Conservation (phyloP, 1,139 yeast genomes). For the Blastobotrys raffinosifermentans region DNA sequence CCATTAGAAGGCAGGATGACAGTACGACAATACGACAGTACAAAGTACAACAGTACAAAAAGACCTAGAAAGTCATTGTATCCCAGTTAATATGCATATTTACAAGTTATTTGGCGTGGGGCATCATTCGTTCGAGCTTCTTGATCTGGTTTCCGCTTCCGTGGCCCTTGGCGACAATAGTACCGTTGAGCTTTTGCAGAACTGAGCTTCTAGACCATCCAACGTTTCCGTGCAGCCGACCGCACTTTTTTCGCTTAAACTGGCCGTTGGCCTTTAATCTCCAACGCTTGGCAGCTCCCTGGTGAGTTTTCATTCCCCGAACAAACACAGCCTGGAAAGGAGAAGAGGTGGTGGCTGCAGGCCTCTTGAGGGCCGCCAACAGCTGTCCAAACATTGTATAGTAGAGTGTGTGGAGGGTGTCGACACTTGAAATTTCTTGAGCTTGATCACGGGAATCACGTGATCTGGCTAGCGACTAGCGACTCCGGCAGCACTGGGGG, state of each 20-base stretch:
- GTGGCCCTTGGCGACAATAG: slow-evolving; percentile 45
- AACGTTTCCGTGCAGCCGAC: slow-evolving; percentile 89
- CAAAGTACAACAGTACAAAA: no score
- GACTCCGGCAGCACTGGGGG: no score
- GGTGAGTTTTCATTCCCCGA: slow-evolving; percentile 47
- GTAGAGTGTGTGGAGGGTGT: no score
- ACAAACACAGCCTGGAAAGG: not conserved
- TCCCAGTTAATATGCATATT: not conserved
- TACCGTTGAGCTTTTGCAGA: slow-evolving; percentile 58
- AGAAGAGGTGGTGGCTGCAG: not conserved
- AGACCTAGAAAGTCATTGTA: not conserved
- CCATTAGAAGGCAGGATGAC: no score
- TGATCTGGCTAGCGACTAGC: no score
- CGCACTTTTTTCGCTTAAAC: slow-evolving; percentile 63
- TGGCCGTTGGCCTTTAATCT: slow-evolving; percentile 59
- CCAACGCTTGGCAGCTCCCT: slow-evolving; percentile 80
- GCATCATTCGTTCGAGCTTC: slow-evolving; percentile 30
- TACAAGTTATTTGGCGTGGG: slow-evolving; percentile 27
- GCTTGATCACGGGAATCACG: no score
- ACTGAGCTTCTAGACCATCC: slow-evolving; percentile 66
- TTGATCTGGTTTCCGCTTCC: slow-evolving; percentile 15
- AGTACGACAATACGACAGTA: no score
- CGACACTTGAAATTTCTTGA: no score
- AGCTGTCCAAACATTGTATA: not conserved
- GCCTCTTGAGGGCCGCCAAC: not conserved